Evolutionary conservation across 2,329 filamentous ascomycete genomes (phyloP).

Genomic region (Cordyceps militaris): DNA sequence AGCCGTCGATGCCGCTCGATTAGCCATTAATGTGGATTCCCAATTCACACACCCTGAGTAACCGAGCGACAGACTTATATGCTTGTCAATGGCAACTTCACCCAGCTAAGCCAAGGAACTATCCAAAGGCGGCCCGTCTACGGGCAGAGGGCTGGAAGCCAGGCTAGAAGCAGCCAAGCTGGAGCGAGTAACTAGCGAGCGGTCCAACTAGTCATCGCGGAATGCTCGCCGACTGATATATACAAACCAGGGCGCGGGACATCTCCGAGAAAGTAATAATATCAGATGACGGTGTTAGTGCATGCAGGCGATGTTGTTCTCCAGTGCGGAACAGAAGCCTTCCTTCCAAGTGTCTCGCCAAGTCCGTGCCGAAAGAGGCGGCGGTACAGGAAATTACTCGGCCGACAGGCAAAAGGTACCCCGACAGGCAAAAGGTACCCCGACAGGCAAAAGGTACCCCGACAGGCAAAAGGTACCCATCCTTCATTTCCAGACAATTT

Average conservation of each 20-base stretch:
- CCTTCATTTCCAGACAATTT: background rate
- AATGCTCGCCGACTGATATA: background rate
- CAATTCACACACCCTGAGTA: too few relatives aligned
- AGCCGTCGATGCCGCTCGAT: background rate
- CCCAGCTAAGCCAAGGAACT: background rate
- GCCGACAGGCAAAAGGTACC: conserved; percentile 1
- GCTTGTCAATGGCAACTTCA: background rate
- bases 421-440: background rate
- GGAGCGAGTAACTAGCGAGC: background rate
- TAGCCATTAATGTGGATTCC: background rate
- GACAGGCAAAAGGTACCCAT: conserved; percentile 1
- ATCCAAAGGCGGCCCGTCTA: background rate
- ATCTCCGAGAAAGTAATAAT: background rate
- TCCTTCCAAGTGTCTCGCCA: background rate
- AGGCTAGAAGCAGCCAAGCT: background rate
- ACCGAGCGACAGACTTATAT: too few relatives aligned
- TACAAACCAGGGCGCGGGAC: background rate
- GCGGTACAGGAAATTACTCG: background rate
- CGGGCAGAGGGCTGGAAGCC: background rate
- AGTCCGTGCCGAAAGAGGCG: background rate
- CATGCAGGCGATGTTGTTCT: background rate
- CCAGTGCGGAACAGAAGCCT: conserved; percentile 4
- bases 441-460: background rate
- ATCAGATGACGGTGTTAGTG: background rate
- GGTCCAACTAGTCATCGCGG: background rate